Base-by-base conservation (phyloP, 2,329 filamentous ascomycete species). In the Ciborinia camelliae region DNA sequence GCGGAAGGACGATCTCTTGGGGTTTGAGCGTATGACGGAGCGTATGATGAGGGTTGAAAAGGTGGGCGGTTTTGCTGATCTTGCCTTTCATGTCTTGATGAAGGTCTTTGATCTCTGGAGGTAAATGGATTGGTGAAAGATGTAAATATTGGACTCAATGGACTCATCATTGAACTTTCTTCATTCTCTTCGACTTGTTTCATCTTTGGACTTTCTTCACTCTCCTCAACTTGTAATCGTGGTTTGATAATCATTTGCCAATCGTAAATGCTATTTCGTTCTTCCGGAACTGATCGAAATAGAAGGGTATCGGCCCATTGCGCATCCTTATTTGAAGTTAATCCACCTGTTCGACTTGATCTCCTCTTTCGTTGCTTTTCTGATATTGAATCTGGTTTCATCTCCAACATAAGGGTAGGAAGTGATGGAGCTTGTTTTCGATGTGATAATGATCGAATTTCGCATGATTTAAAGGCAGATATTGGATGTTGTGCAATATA, bases 331-430 rank as follows among this genome's bases (percentile, higher is more conserved):
- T 15, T 57, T 5, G 70, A 69, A 18, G 72, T 69, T 28, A 89
- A 77, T 3, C 83, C 84, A 4, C 83, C 81, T 4, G 86, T 84
- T 66, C 86, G 81, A 69, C 86, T 89, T 54, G 86, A 89, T 66
- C 86, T 81, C 58, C 86, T 82, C 71, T 88, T 89, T 63, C 84
- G 82, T 68, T 86, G 78, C 73, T 85, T 87, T 68, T 88, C 85
- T 45, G 81, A 79, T 10, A 75, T 70, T 0, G 81, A 78, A 68
- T 83, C 81, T 26, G 80, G 79, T 28, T 80, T 79, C 55, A 89
- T 76, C 64, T 68, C 83, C 45, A 89, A 73, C 53, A 87, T 78
- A 15, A 89, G 79, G 7, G 86, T 89, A 1, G 85, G 85, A 9
- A 86, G 75, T 5, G 82, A 78, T 14, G 84, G 81, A 0, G 82